Evolutionary conservation across 768 basidiomycete species (phyloP).

Genomic region (Crassisporium funariophilum): DNA sequence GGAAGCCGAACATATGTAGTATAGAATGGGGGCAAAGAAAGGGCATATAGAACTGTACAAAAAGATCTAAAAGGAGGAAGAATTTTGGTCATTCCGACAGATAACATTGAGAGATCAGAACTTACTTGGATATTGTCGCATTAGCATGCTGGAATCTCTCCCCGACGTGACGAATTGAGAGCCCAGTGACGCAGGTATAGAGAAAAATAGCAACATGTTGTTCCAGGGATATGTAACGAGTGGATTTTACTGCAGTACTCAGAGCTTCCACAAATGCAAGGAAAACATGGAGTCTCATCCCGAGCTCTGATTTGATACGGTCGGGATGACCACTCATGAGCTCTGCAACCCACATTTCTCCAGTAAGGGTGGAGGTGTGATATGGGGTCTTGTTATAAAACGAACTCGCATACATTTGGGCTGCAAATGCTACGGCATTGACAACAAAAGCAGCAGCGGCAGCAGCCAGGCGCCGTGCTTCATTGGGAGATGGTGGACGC

Average conservation of each 20-base stretch:
- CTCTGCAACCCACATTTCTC: conserved; percentile 18
- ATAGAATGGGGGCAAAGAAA: conserved; percentile 30
- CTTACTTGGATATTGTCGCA: background rate
- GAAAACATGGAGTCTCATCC: conserved; percentile 19
- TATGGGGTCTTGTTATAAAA: conserved; percentile 14
- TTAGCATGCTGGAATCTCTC: background rate
- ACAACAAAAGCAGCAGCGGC: conserved; percentile 6
- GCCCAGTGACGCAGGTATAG: background rate
- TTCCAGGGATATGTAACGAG: background rate
- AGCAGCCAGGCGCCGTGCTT: background rate
- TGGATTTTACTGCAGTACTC: conserved; percentile 14
- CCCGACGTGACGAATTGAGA: background rate
- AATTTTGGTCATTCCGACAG: background rate
- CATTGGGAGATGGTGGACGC: background rate
- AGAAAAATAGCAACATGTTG: background rate
- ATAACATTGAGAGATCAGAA: background rate
- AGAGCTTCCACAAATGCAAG: conserved; percentile 11
- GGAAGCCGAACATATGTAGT: conserved; percentile 21
- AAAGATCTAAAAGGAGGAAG: conserved; percentile 26
- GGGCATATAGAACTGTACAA: conserved; percentile 19
- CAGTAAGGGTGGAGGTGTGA: conserved; percentile 13
- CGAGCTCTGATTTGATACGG: conserved; percentile 12
- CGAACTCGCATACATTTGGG: conserved; percentile 3
- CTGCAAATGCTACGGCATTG: conserved; percentile 1
- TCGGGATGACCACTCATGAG: conserved; percentile 17